Conservation (phyloP, 768 basidiomycete genomes). For the Termitomyces sp. region DNA sequence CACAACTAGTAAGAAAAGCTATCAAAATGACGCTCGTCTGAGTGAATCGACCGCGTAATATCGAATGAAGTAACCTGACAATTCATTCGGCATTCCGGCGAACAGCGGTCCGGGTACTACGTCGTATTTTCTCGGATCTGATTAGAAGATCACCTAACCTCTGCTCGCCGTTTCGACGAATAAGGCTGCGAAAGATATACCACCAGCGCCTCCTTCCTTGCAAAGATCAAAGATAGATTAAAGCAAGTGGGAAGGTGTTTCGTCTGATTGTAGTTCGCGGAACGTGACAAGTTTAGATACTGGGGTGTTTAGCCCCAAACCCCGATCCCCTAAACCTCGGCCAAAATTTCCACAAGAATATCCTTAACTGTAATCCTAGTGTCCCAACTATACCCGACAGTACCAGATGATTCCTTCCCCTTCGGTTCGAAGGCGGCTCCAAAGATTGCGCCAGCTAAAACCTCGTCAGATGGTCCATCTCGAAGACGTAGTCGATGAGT, state of each 20-base stretch:
- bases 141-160: no score
- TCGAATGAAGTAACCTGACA: no score
- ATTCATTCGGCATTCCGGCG: background rate
- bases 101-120: no score
- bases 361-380: constrained; percentile 51
- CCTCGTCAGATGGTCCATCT: constrained; percentile 64
- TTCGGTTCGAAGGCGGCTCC: constrained; percentile 43
- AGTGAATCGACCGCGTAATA: background rate
- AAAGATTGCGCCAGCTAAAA: constrained; percentile 57
- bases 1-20: no score
- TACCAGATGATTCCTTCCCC: background rate
- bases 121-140: no score
- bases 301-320: no score
- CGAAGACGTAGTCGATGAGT: constrained; percentile 72
- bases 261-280: background rate
- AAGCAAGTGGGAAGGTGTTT: background rate
- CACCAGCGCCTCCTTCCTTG: background rate
- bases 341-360: constrained; percentile 53
- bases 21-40: background rate
- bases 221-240: background rate
- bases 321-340: constrained; percentile 30
- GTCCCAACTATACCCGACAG: constrained; percentile 14
- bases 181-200: background rate
- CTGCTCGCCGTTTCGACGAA: background rate
- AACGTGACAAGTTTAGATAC: no score